Evolutionary conservation across 176 grass and related monocot species (phyloP).

Genomic region (Triticum monococcum): DNA sequence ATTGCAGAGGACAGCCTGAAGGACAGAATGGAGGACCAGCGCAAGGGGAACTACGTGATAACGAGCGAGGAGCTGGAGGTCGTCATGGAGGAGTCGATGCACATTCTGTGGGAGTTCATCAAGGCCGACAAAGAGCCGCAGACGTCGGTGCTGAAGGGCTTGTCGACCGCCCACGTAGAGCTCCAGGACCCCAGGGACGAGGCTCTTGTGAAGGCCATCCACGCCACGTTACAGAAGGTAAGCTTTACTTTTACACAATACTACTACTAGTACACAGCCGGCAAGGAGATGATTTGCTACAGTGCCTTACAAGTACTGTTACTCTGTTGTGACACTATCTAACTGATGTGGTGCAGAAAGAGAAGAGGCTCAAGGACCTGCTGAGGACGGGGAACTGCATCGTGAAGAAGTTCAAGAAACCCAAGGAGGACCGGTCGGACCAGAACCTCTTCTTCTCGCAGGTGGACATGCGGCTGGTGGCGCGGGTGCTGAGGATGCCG

Average conservation of each 20-base stretch:
- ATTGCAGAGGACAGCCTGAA: constrained; percentile 79
- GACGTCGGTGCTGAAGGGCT: constrained; percentile 57
- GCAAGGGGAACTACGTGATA: constrained; percentile 66
- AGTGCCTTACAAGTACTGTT: background rate
- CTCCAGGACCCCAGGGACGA: constrained; percentile 72
- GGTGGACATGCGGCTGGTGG: constrained; percentile 74
- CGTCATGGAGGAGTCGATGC: constrained; percentile 85
- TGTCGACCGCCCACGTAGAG: constrained; percentile 55
- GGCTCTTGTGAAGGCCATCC: constrained; percentile 59
- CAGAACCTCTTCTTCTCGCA: constrained; percentile 91
- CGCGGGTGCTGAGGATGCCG: constrained; percentile 76
- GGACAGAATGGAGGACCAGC: constrained; percentile 79
- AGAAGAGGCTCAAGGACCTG: constrained; percentile 86
- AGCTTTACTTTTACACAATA: background rate
- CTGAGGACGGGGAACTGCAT: constrained; percentile 88
- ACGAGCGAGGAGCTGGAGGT: constrained; percentile 70
- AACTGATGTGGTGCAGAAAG: constrained; percentile 49
- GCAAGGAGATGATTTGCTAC: constrained; percentile 10
- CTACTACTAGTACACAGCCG: background rate
- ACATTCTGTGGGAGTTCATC: constrained; percentile 86
- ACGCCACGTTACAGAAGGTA: constrained; percentile 84
- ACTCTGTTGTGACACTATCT: background rate
- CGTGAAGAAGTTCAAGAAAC: constrained; percentile 96
- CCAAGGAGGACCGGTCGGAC: constrained; percentile 82
- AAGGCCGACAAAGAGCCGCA: constrained; percentile 68